Evolutionary conservation across 73 alveolate species (phyloP).

Genomic region (Chromera velia): DNA sequence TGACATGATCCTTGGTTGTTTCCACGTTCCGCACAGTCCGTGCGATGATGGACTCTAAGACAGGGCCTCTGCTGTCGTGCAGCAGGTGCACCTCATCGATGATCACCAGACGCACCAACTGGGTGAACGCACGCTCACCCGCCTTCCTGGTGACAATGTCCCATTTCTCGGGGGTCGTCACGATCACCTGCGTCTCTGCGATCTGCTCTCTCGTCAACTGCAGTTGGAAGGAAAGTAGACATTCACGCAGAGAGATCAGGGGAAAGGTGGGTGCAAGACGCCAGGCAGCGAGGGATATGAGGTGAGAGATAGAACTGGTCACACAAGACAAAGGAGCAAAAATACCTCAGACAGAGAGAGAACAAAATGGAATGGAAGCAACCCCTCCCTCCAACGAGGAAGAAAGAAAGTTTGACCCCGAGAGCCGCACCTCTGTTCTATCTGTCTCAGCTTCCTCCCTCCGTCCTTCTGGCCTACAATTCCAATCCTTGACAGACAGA

Average conservation of each 20-base stretch:
- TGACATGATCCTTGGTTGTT: slow-evolving; percentile 71
- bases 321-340: neutral
- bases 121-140: slow-evolving; percentile 81
- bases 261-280: too few relatives aligned
- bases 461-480: neutral
- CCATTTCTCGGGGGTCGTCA: slow-evolving; percentile 99
- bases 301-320: too few relatives aligned
- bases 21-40: slow-evolving; percentile 91
- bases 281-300: too few relatives aligned
- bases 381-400: too few relatives aligned
- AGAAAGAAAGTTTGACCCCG: too few relatives aligned
- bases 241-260: too few relatives aligned
- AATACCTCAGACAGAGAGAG: too few relatives aligned
- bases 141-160: slow-evolving; percentile 96
- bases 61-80: slow-evolving; percentile 99
- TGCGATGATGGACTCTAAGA: slow-evolving; percentile 95
- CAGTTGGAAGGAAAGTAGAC: too few relatives aligned
- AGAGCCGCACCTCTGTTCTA: too few relatives aligned
- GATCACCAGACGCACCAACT: slow-evolving; percentile 84
- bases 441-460: neutral
- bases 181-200: slow-evolving; percentile 87
- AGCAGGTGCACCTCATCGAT: slow-evolving; percentile 98
- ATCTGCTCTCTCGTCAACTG: slow-evolving; percentile 55
- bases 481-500: too few relatives aligned
- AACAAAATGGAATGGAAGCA: too few relatives aligned